Conservation (phyloP, 495 filamentous ascomycete genomes). For the Aspergillus sclerotiicarbonarius region DNA sequence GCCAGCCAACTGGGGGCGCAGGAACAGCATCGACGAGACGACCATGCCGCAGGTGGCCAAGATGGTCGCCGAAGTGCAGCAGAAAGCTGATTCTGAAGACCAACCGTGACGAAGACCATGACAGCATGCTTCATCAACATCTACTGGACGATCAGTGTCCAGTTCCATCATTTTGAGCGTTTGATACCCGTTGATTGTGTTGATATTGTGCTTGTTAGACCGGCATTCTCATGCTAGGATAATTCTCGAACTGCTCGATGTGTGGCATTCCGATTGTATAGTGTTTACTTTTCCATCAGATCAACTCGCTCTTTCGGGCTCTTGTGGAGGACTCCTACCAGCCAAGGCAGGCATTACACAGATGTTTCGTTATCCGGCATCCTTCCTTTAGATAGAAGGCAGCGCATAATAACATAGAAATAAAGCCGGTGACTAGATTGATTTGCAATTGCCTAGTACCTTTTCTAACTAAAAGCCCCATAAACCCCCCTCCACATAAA, state of each 20-base stretch:
- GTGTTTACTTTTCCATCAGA: background rate
- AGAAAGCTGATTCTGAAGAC: background rate
- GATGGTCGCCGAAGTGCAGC: slow-evolving; percentile 2
- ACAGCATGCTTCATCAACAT: slow-evolving; percentile 4
- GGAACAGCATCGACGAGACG: slow-evolving; percentile 65
- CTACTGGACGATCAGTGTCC: slow-evolving; percentile 1
- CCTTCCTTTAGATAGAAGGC: no score
- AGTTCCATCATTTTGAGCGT: slow-evolving; percentile 12
- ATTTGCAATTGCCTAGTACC: no score
- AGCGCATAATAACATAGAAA: no score
- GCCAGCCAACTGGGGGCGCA: slow-evolving; percentile 85
- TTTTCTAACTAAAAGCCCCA: no score
- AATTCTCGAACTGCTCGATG: slow-evolving; percentile 10
- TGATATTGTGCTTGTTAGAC: slow-evolving; percentile 14
- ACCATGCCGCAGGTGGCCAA: slow-evolving; percentile 24
- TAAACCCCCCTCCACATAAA: no score
- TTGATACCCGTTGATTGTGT: slow-evolving; percentile 24
- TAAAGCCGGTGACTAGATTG: no score
- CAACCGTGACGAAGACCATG: background rate
- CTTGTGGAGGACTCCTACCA: no score
- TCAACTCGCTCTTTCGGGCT: no score
- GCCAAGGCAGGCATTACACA: no score
- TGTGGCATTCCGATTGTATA: no score
- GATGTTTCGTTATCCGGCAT: no score
- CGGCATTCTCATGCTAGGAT: slow-evolving; percentile 1